phyloP scores from a whole-genome alignment of 257 asterid genomes.

The Capsicum pubescens region DNA sequence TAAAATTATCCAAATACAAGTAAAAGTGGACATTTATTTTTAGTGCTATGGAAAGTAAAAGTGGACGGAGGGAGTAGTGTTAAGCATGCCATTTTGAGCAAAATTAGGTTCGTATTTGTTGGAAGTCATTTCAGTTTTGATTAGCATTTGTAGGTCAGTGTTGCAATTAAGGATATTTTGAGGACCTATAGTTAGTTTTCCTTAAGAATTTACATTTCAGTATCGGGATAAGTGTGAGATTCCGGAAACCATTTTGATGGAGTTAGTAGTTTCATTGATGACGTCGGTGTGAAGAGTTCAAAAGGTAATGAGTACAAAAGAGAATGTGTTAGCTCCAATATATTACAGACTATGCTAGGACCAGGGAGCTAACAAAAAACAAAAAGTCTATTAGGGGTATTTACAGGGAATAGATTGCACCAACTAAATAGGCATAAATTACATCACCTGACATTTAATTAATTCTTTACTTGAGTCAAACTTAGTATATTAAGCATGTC shows the following conservation, averaged over 20 bases:
- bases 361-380: not conserved
- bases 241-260: not conserved
- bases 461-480: no score
- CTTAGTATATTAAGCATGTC: not conserved
- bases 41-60: no score
- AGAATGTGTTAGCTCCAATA: not conserved
- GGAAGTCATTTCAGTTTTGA: not conserved
- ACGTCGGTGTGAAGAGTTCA: not conserved
- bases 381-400: not conserved
- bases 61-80: no score
- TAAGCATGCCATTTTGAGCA: not conserved
- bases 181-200: not conserved
- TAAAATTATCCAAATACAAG: conserved; percentile 43
- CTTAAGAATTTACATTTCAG: not conserved
- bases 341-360: not conserved
- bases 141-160: not conserved
- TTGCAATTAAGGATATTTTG: not conserved
- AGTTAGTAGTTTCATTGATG: not conserved
- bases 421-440: not conserved
- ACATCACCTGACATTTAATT: not conserved
- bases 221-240: conserved; percentile 3
- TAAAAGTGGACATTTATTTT: no score
- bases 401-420: not conserved
- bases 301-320: not conserved
- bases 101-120: not conserved